Conservation (phyloP, 768 basidiomycete genomes). For the Leucocoprinus sp. region DNA sequence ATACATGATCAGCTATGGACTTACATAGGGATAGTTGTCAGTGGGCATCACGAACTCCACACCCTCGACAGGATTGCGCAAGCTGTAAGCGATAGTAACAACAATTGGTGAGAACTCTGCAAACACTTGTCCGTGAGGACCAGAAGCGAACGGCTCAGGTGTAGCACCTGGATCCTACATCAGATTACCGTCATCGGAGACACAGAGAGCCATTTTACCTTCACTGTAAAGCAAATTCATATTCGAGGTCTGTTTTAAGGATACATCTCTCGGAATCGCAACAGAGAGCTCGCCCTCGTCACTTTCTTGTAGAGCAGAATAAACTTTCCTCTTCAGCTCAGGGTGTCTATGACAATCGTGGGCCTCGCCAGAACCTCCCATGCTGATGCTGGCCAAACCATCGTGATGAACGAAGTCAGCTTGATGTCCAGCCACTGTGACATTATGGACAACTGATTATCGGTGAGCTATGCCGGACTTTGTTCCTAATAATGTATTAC, state of each 20-base stretch:
- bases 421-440: slow-evolving; percentile 61
- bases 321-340: slow-evolving; percentile 87
- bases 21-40: slow-evolving; percentile 78
- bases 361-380: slow-evolving; percentile 43
- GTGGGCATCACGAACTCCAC: slow-evolving; percentile 77
- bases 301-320: slow-evolving; percentile 81
- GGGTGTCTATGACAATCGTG: slow-evolving; percentile 84
- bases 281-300: slow-evolving; percentile 96
- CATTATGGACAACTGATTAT: slow-evolving; percentile 56
- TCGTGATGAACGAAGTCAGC: slow-evolving; percentile 79
- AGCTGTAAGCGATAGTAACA: slow-evolving; percentile 72
- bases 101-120: slow-evolving; percentile 71
- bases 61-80: slow-evolving; percentile 78
- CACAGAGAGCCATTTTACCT: slow-evolving; percentile 31
- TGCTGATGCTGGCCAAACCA: slow-evolving; percentile 56
- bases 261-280: slow-evolving; percentile 67
- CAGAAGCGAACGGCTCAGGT: slow-evolving; percentile 75
- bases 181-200: background rate
- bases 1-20: slow-evolving; percentile 21
- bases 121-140: slow-evolving; percentile 25
- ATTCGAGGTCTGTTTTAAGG: slow-evolving; percentile 47
- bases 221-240: slow-evolving; percentile 43
- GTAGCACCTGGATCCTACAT: slow-evolving; percentile 47
- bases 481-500: slow-evolving; percentile 20
- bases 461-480: slow-evolving; percentile 14